phyloP scores from a whole-genome alignment of 768 basidiomycete genomes.

The Phylloporus sp. region DNA sequence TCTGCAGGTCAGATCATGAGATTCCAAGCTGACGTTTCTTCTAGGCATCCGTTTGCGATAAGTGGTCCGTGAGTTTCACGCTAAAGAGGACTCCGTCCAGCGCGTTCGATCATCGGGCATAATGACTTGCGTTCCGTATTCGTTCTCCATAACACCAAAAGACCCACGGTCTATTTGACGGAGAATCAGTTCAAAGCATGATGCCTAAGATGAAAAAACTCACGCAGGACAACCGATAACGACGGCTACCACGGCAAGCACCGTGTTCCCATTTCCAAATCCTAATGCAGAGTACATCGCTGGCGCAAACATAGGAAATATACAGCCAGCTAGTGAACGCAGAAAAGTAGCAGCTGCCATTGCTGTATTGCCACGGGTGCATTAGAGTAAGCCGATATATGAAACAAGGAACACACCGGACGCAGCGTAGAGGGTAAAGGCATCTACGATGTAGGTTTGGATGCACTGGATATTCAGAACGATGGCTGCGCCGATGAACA shows the following conservation, averaged over 20 bases:
- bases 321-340: conserved; percentile 65
- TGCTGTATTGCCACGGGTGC: conserved; percentile 32
- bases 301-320: conserved; percentile 74
- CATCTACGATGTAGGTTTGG: conserved; percentile 64
- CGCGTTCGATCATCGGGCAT: conserved; percentile 24
- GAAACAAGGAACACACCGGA: conserved; percentile 42
- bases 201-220: neutral
- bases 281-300: conserved; percentile 62
- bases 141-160: conserved; percentile 44
- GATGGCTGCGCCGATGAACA: conserved; percentile 49
- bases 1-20: too few relatives aligned
- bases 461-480: conserved; percentile 59
- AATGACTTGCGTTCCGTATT: conserved; percentile 47
- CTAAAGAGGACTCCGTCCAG: too few relatives aligned
- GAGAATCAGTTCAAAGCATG: conserved; percentile 26
- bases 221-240: conserved; percentile 54
- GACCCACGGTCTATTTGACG: conserved; percentile 36
- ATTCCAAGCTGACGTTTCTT: neutral
- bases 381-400: neutral
- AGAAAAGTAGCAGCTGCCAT: conserved; percentile 60
- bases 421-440: conserved; percentile 62
- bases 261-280: conserved; percentile 63
- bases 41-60: neutral
- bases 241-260: conserved; percentile 56
- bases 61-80: too few relatives aligned